Conservation (phyloP, 306 rosid species). For the Casuarina equisetifolia region DNA sequence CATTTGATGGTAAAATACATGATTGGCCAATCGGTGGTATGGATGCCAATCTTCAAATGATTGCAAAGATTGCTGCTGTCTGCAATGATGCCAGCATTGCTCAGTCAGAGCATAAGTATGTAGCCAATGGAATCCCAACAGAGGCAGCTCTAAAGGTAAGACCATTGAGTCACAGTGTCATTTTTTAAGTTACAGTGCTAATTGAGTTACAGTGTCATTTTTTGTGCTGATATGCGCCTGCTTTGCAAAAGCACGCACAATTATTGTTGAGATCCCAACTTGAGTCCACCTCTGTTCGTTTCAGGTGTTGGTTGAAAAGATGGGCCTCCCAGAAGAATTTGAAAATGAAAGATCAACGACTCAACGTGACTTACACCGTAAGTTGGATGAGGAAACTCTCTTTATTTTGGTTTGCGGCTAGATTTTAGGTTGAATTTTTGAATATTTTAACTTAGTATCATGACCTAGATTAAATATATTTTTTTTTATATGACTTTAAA, state of each 20-base stretch:
- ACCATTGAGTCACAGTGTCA: neutral
- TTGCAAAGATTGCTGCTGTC: slow-evolving; percentile 67
- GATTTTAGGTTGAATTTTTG: too few relatives aligned
- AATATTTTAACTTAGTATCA: too few relatives aligned
- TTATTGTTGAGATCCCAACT: slow-evolving; percentile 1
- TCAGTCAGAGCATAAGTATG: slow-evolving; percentile 54
- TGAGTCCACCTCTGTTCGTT: slow-evolving; percentile 1
- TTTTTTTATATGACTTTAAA: too few relatives aligned
- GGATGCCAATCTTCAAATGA: slow-evolving; percentile 72
- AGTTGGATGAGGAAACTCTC: slow-evolving; percentile 22
- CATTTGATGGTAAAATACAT: slow-evolving; percentile 61
- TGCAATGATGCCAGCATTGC: slow-evolving; percentile 69
- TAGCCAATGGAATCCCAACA: slow-evolving; percentile 73
- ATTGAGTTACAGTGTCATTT: neutral
- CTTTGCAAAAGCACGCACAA: neutral
- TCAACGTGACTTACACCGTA: slow-evolving; percentile 49
- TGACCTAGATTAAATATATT: too few relatives aligned
- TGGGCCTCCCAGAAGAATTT: slow-evolving; percentile 73
- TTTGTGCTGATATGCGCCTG: slow-evolving; percentile 2
- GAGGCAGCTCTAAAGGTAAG: slow-evolving; percentile 75
- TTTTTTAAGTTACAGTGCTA: neutral
- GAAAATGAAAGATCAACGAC: slow-evolving; percentile 25
- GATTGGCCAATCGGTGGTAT: slow-evolving; percentile 53
- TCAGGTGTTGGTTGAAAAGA: slow-evolving; percentile 90
- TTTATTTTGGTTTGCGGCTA: neutral